These are phyloP conservation scores for Tricladium varicosporioides DNA, from an alignment of 2,329 filamentous ascomycete species.

Conservation along the genomic window DNA sequence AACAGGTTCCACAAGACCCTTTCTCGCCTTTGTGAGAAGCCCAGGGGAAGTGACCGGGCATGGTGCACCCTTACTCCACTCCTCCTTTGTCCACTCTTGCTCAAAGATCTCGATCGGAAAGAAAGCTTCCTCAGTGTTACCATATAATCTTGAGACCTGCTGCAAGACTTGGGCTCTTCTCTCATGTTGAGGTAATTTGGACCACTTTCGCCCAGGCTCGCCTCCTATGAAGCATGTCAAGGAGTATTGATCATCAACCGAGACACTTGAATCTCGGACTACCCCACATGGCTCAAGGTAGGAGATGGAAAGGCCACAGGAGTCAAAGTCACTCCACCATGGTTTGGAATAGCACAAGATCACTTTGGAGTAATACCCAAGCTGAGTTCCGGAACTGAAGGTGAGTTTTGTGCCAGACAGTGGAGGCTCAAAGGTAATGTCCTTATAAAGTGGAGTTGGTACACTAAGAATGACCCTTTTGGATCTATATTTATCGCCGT, in stretches of 20 bases:
- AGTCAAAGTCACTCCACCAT: conserved; percentile 26
- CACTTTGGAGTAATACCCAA: conserved; percentile 47
- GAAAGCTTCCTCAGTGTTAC: not conserved
- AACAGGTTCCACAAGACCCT: conserved; percentile 33
- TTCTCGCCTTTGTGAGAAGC: conserved; percentile 2
- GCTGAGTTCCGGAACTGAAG: conserved; percentile 35
- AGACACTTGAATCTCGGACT: conserved; percentile 43
- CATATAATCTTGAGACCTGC: conserved; percentile 1
- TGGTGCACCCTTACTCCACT: conserved; percentile 30
- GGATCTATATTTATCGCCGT: conserved; percentile 5
- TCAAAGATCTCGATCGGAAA: conserved; percentile 12
- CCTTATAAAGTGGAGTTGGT: conserved; percentile 45
- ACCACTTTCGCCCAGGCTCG: conserved; percentile 5
- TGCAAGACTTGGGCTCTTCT: not conserved
- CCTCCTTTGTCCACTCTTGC: conserved; percentile 18
- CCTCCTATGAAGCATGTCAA: conserved; percentile 43
- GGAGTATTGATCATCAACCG: conserved; percentile 33
- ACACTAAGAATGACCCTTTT: conserved; percentile 46
- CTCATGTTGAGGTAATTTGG: not conserved
- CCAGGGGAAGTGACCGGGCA: conserved; percentile 7
- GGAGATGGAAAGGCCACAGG: conserved; percentile 40
- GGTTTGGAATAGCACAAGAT: conserved; percentile 17
- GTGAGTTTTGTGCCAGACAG: conserved; percentile 38
- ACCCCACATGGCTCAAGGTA: conserved; percentile 39
- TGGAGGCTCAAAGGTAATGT: conserved; percentile 46